Base-by-base conservation (phyloP, 2,329 filamentous ascomycete species). In the Penicillium sp. region DNA sequence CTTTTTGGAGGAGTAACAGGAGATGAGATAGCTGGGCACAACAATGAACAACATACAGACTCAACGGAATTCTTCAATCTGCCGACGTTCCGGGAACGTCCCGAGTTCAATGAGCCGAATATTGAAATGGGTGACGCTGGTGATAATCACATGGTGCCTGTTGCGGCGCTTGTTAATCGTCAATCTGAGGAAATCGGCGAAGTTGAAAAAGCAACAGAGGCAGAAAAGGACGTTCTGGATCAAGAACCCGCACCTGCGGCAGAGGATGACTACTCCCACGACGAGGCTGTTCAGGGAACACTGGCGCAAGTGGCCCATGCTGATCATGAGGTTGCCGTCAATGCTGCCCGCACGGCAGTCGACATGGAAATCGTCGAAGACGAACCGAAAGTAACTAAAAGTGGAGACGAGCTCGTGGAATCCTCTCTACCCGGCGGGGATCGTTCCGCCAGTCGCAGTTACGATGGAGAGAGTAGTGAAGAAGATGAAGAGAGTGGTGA, bases 381-480 rank as follows among this genome's bases (percentile, higher is more conserved):
- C 5, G 52, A 55, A 38, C 9, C 28, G 2, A 42, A 41, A 6
- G 40, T 44, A 27, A 14, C 31, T 28, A 46, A 50, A 14, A 42
- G 22, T 30, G 44, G 46, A 45, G 52, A 52, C 8, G 45, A 53
- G 4, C 20, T 18, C 27, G 22, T 46, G 13, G 55, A 47, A 18
- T 24, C 30, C 11, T 28, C 31, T 20, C 48, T 46, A 3, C 27
- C 25, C 16, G 35, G 25, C 11, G 27, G 50, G 8, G 14, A 28
- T 9, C 22, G n/a, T 43, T 22, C 6, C 18, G 39, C n/a, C n/a
- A 43, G 35, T 31, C 44, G 24, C 13, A 35, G 42, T 28, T 8
- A 28, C 18, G 50, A 41, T 11, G 45, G 47, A 16, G 45, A 56
- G 7, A 53, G 56, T n/a, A 50, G 56, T 30, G 38, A 18, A 30